phyloP scores from a whole-genome alignment of 2,329 filamentous ascomycete species.

The Epichloe brachyelytri region DNA sequence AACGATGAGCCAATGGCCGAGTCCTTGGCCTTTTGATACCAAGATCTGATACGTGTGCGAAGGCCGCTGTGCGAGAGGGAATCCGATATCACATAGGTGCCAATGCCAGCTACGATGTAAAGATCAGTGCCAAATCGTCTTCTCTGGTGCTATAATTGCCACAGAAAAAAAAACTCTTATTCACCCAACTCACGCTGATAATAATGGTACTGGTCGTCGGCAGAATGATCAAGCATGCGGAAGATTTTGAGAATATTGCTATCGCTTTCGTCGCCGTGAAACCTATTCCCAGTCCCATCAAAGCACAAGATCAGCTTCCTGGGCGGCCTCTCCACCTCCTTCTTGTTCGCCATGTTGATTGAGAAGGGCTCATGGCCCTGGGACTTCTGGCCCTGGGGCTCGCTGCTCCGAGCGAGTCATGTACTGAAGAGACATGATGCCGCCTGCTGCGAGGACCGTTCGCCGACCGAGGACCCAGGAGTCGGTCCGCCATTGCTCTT shows the following conservation, averaged over 20 bases:
- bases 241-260: constrained; percentile 60
- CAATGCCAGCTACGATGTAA: constrained; percentile 45
- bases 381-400: neutral
- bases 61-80: constrained; percentile 45
- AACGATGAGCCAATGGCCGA: constrained; percentile 71
- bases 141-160: neutral
- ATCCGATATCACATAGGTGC: constrained; percentile 54
- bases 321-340: constrained; percentile 4
- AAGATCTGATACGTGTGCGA: constrained; percentile 46
- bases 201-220: constrained; percentile 49
- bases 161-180: accelerated
- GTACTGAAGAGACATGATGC: neutral
- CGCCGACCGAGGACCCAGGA: neutral
- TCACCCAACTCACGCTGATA: constrained; percentile 40
- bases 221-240: constrained; percentile 52
- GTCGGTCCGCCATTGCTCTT: constrained; percentile 1
- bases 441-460: neutral
- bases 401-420: neutral
- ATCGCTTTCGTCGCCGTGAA: constrained; percentile 48
- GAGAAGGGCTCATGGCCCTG: constrained; percentile 2
- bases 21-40: constrained; percentile 63
- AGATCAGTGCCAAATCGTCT: neutral
- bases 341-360: neutral
- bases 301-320: constrained; percentile 47
- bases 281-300: constrained; percentile 52